phyloP scores from a whole-genome alignment of 164 flowering plant genomes.

The Magnolia kwangsiensis region DNA sequence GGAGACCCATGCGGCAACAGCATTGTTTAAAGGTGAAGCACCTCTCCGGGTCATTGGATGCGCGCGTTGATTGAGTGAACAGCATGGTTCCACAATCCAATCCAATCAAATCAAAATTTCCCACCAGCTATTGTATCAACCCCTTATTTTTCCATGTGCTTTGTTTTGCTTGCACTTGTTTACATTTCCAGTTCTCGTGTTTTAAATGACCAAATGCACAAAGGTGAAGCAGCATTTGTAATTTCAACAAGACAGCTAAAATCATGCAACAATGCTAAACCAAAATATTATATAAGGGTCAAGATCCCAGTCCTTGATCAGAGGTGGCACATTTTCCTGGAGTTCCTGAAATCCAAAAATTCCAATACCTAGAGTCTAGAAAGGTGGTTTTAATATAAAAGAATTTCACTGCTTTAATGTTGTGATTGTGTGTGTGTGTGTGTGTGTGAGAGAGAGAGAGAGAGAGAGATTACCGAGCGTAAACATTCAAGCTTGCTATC shows the following conservation, averaged over 20 bases:
- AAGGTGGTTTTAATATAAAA: background rate
- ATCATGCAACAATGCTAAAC: background rate
- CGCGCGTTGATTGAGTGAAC: background rate
- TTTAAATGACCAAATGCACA: background rate
- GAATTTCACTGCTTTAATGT: background rate
- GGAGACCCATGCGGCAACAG: background rate
- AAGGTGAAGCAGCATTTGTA: background rate
- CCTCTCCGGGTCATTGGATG: background rate
- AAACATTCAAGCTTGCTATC: constrained; percentile 64
- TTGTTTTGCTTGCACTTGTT: no score
- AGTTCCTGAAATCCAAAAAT: no score
- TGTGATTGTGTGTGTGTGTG: background rate
- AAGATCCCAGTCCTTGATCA: background rate
- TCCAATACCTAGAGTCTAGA: background rate
- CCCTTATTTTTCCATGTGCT: no score
- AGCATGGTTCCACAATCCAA: background rate
- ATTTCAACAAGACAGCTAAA: background rate
- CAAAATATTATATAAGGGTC: background rate
- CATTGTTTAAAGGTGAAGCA: background rate
- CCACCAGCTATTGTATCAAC: no score
- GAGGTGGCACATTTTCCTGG: no score
- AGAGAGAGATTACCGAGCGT: constrained; percentile 36
- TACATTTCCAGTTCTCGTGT: no score
- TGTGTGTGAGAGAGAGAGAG: no score
- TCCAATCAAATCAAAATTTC: no score